phyloP scores from a whole-genome alignment of 1,284 basidiomycete species.

The Malassezia slooffiae region DNA sequence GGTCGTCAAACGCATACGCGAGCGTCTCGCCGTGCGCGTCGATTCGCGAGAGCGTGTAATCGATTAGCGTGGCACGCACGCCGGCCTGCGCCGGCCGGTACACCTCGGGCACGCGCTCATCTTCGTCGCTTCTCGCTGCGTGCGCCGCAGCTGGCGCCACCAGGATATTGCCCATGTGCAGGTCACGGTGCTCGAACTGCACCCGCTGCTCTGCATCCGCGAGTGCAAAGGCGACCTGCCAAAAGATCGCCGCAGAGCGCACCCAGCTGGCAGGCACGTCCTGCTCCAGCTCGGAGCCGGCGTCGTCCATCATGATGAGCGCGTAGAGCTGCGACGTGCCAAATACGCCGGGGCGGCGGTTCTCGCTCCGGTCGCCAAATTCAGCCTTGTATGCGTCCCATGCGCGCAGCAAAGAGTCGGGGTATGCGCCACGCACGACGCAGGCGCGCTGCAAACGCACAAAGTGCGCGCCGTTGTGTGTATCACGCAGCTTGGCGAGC shows the following conservation, averaged over 20 bases:
- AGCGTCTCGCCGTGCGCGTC: constrained; percentile 14
- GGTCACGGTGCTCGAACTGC: constrained; percentile 88
- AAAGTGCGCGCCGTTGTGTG: constrained; percentile 14
- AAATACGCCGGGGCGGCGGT: constrained; percentile 69
- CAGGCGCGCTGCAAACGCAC: constrained; percentile 53
- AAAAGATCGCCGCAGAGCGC: constrained; percentile 76
- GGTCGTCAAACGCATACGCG: constrained; percentile 43
- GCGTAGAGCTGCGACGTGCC: constrained; percentile 66
- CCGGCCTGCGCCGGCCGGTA: constrained; percentile 50
- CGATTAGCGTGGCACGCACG: constrained; percentile 73
- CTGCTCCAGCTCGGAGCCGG: constrained; percentile 75
- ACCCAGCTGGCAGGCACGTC: constrained; percentile 69
- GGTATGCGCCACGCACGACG: constrained; percentile 74
- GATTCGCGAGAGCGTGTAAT: constrained; percentile 73
- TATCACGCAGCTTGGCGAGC: constrained; percentile 48
- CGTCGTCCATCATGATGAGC: constrained; percentile 76
- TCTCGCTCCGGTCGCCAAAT: constrained; percentile 60
- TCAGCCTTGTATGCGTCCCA: constrained; percentile 72
- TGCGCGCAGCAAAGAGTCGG: constrained; percentile 60
- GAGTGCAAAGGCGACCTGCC: constrained; percentile 71
- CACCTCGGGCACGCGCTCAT: constrained; percentile 35
- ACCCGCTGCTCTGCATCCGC: constrained; percentile 65
- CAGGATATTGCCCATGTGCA: constrained; percentile 96
- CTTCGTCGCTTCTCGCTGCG: neutral
- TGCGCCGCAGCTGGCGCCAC: constrained; percentile 47